phyloP scores from a whole-genome alignment of 2,329 filamentous ascomycete species.

The Pseudogymnoascus sp. region DNA sequence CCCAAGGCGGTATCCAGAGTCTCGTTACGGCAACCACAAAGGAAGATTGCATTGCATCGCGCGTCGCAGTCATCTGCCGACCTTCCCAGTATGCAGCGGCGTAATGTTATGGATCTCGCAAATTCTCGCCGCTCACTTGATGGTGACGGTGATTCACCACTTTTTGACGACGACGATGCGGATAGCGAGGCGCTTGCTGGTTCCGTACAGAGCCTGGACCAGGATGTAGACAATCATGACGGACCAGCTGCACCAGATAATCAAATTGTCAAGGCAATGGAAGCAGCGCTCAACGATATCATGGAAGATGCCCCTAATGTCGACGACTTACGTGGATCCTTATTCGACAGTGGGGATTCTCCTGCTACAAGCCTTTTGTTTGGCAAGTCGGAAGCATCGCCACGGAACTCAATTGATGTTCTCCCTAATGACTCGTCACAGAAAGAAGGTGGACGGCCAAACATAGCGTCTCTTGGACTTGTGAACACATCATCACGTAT shows the following conservation, averaged over 20 bases:
- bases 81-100: conserved; percentile 34
- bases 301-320: conserved; percentile 71
- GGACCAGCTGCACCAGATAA: conserved; percentile 57
- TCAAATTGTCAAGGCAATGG: conserved; percentile 84
- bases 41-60: conserved; percentile 47
- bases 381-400: conserved; percentile 52
- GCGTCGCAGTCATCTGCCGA: conserved; percentile 56
- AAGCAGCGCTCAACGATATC: conserved; percentile 84
- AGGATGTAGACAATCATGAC: conserved; percentile 52
- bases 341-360: conserved; percentile 54
- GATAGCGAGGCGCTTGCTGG: conserved; percentile 63
- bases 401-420: conserved; percentile 55
- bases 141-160: conserved; percentile 45
- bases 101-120: conserved; percentile 23
- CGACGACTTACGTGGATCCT: conserved; percentile 57
- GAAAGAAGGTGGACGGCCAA: conserved; percentile 61
- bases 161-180: conserved; percentile 71
- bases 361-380: conserved; percentile 42
- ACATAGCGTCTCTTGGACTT: conserved; percentile 81
- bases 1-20: conserved; percentile 40
- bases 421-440: conserved; percentile 36
- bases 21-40: conserved; percentile 38
- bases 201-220: conserved; percentile 74
- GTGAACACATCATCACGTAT: conserved; percentile 82
- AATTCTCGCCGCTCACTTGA: conserved; percentile 63